phyloP scores from a whole-genome alignment of 805 yeast genomes.

The Metschnikowia lochheadii region DNA sequence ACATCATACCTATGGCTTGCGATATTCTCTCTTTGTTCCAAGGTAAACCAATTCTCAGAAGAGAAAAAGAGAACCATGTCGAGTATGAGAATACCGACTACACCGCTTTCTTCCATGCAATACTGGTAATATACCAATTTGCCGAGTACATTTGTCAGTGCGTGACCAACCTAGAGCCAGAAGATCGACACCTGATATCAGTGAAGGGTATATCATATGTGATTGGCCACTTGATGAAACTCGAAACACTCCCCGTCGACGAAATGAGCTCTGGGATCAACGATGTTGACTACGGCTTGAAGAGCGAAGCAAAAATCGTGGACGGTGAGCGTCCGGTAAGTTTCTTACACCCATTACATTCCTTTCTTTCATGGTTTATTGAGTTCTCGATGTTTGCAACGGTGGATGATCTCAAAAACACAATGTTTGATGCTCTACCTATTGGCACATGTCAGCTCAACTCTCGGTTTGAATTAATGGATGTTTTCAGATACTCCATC shows the following conservation, averaged over 20 bases:
- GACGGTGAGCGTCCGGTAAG: slow-evolving; percentile 47
- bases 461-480: slow-evolving; percentile 9
- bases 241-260: slow-evolving; percentile 19
- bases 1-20: slow-evolving; percentile 55
- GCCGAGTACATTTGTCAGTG: slow-evolving; percentile 51
- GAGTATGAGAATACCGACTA: slow-evolving; percentile 89
- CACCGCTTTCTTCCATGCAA: slow-evolving; percentile 62
- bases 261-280: slow-evolving; percentile 3
- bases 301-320: neutral
- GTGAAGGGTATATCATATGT: slow-evolving; percentile 30
- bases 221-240: slow-evolving; percentile 23
- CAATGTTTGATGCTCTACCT: neutral
- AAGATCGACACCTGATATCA: slow-evolving; percentile 13
- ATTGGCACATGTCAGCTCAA: neutral
- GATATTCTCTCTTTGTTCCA: slow-evolving; percentile 69
- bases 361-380: slow-evolving; percentile 66
- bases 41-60: slow-evolving; percentile 66
- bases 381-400: slow-evolving; percentile 43
- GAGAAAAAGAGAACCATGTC: slow-evolving; percentile 79
- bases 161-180: slow-evolving; percentile 24
- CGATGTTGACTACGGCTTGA: slow-evolving; percentile 17
- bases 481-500: slow-evolving; percentile 67
- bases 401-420: slow-evolving; percentile 12
- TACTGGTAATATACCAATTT: slow-evolving; percentile 63
- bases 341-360: slow-evolving; percentile 76